These are phyloP conservation scores for Haematococcus lacustris DNA, from an alignment of 139 green algal genomes.

Conservation along the genomic window DNA sequence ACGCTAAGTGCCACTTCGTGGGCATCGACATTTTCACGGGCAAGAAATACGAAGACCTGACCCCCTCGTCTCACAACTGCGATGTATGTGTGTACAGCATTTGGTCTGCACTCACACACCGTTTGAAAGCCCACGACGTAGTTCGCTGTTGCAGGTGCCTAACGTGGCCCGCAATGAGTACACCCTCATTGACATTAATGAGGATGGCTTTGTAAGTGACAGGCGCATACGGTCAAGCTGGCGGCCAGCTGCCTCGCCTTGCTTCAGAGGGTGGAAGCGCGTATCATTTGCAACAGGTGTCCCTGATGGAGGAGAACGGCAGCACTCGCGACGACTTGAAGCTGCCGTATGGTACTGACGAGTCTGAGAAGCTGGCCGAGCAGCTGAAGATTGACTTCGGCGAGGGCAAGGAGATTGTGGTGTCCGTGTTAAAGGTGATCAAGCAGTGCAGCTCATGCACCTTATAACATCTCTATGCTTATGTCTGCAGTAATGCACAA, in stretches of 20 bases:
- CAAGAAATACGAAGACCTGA: slow-evolving; percentile 99
- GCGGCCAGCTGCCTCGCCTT: too few relatives aligned
- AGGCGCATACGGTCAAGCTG: too few relatives aligned
- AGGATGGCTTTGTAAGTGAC: slow-evolving; percentile 93
- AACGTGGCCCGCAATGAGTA: slow-evolving; percentile 89
- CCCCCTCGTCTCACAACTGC: slow-evolving; percentile 95
- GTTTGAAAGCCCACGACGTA: too few relatives aligned
- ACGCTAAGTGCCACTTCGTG: slow-evolving; percentile 98
- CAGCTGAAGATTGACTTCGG: slow-evolving; percentile 78
- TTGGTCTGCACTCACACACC: too few relatives aligned
- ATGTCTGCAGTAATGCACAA: too few relatives aligned
- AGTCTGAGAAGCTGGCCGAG: slow-evolving; percentile 76
- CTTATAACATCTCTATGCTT: too few relatives aligned
- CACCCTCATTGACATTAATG: slow-evolving; percentile 89
- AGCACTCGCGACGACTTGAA: slow-evolving; percentile 92
- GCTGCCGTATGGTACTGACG: slow-evolving; percentile 86
- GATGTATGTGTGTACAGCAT: too few relatives aligned
- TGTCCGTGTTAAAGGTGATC: slow-evolving; percentile 89
- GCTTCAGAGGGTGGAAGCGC: too few relatives aligned
- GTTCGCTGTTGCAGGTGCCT: slow-evolving; percentile 78
- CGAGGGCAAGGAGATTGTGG: slow-evolving; percentile 84
- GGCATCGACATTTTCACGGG: slow-evolving; percentile 96
- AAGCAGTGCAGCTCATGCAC: too few relatives aligned
- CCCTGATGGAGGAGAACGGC: slow-evolving; percentile 87
- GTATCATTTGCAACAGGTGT: too few relatives aligned